Evolutionary conservation across 176 grass and related monocot genomes (phyloP).

Genomic region (Bothriochloa decipiens): DNA sequence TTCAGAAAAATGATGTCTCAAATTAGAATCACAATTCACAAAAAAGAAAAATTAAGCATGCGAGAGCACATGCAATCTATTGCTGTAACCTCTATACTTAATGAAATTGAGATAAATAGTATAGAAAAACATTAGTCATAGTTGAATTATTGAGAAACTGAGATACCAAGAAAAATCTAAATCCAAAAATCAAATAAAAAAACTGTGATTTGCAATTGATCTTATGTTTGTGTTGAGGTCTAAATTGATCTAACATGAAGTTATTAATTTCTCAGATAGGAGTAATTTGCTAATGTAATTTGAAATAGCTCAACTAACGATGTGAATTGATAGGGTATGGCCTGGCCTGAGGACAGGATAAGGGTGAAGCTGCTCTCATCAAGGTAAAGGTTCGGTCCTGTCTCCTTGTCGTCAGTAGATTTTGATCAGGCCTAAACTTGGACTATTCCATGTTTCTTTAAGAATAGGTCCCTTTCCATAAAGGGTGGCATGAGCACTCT

Average conservation of each 20-base stretch:
- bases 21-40: conserved; percentile 18
- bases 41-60: not conserved
- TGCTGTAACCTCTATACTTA: not conserved
- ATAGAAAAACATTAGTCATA: not conserved
- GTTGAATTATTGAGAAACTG: conserved; percentile 5
- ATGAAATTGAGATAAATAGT: conserved; percentile 24
- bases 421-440: not conserved
- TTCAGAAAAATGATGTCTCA: conserved; percentile 2
- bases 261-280: not conserved
- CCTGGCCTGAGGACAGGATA: not conserved
- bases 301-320: not conserved
- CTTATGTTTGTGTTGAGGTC: not conserved
- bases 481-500: not conserved
- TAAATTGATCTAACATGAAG: not conserved
- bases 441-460: not conserved
- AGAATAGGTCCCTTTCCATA: not conserved
- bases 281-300: not conserved
- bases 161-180: not conserved
- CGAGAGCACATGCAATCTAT: not conserved
- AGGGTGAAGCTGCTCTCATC: not conserved
- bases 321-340: not conserved
- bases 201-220: not conserved
- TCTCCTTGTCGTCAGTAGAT: not conserved
- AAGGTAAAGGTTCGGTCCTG: not conserved
- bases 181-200: not conserved